phyloP scores from a whole-genome alignment of 306 rosid genomes.

The Glycine soja region DNA sequence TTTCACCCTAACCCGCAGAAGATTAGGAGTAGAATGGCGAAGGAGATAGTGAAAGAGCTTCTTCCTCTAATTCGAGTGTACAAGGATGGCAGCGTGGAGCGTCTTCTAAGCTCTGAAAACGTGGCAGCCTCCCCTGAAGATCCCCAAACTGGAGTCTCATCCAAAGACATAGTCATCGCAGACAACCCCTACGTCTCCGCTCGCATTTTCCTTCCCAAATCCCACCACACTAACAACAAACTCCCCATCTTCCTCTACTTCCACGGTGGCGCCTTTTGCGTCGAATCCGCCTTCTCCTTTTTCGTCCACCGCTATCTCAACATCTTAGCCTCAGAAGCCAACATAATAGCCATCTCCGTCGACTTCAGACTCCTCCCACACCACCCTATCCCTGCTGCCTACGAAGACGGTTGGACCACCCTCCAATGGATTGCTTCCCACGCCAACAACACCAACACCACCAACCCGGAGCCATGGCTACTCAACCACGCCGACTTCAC shows the following conservation, averaged over 20 bases:
- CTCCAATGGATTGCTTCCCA: constrained; percentile 56
- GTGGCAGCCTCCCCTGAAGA: too few relatives aligned
- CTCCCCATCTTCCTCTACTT: constrained; percentile 53
- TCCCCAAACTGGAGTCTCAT: constrained; percentile 49
- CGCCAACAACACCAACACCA: neutral
- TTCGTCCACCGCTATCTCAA: constrained; percentile 24
- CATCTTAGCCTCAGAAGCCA: constrained; percentile 37
- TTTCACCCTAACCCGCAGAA: too few relatives aligned
- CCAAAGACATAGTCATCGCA: constrained; percentile 51
- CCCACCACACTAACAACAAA: neutral
- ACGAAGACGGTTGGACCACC: constrained; percentile 52
- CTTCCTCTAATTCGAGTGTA: constrained; percentile 46
- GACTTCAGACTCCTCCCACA: constrained; percentile 50
- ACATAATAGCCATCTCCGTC: constrained; percentile 38
- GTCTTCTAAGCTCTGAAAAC: too few relatives aligned
- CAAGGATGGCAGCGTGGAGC: constrained; percentile 48
- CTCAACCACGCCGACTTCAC: constrained; percentile 44
- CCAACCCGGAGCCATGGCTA: constrained; percentile 43
- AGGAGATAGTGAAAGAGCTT: constrained; percentile 47
- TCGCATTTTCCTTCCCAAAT: constrained; percentile 48
- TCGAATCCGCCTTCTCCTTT: constrained; percentile 52
- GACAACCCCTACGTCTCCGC: constrained; percentile 40
- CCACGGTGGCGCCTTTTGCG: constrained; percentile 54
- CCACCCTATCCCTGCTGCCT: constrained; percentile 55
- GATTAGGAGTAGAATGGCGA: too few relatives aligned